These are phyloP conservation scores for Aspergillus fructus DNA, from an alignment of 2,329 filamentous ascomycete species.

Conservation along the genomic window DNA sequence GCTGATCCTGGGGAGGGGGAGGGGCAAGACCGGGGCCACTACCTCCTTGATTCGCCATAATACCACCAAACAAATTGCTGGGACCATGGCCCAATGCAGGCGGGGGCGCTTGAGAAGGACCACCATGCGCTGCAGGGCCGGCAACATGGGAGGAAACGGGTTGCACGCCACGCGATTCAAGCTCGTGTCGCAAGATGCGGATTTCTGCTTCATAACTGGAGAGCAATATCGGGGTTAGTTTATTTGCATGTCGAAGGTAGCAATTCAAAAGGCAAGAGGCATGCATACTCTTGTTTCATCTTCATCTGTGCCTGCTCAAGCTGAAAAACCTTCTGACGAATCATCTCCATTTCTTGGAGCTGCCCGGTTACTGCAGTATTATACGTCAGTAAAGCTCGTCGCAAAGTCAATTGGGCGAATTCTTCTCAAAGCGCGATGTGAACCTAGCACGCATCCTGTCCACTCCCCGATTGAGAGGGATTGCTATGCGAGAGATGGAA, in stretches of 20 bases:
- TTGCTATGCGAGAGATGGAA: neutral
- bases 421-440: neutral
- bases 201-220: constrained; percentile 91
- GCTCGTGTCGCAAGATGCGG: constrained; percentile 77
- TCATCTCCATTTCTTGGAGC: constrained; percentile 91
- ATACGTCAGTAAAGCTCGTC: constrained; percentile 7
- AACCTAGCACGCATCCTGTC: neutral
- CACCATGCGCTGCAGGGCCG: constrained; percentile 72
- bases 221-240: neutral
- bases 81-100: constrained; percentile 82
- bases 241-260: neutral
- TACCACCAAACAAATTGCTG: constrained; percentile 89
- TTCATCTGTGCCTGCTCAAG: constrained; percentile 86
- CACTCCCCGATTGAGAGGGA: neutral
- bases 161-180: constrained; percentile 69
- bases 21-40: constrained; percentile 80
- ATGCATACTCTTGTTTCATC: constrained; percentile 83
- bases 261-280: neutral
- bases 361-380: constrained; percentile 72
- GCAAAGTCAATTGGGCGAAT: neutral
- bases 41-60: constrained; percentile 89
- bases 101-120: constrained; percentile 79
- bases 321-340: constrained; percentile 87
- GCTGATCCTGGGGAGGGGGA: constrained; percentile 67
- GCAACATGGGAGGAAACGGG: constrained; percentile 67